These are phyloP conservation scores for Trichoderma asperellum DNA, from an alignment of 2,329 filamentous ascomycete species.

Conservation along the genomic window DNA sequence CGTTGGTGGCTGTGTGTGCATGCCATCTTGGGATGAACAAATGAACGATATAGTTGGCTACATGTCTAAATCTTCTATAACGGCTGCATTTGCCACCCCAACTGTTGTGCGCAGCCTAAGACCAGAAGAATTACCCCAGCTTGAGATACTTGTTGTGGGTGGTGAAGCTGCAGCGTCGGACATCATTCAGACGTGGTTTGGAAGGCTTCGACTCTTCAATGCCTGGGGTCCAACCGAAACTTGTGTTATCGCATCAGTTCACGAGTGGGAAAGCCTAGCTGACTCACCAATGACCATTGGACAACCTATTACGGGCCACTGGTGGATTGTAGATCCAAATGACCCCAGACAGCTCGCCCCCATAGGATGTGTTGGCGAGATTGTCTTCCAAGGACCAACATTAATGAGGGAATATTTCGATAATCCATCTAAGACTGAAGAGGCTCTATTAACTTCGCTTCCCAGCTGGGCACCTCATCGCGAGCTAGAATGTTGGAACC, in stretches of 20 bases:
- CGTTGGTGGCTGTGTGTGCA: conserved; percentile 25
- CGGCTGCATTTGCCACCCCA: not conserved
- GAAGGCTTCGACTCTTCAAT: conserved; percentile 9
- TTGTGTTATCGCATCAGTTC: conserved; percentile 5
- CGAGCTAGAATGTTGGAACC: not conserved
- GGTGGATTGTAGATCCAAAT: conserved; percentile 26
- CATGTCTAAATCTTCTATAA: not conserved
- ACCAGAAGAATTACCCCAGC: not conserved
- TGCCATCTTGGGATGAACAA: conserved; percentile 28
- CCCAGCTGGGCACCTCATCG: conserved; percentile 39
- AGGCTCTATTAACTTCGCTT: not conserved
- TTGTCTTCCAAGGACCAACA: conserved; percentile 14
- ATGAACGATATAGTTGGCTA: conserved; percentile 13
- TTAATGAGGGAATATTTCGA: conserved; percentile 2
- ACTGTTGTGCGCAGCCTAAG: conserved; percentile 12
- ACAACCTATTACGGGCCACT: not conserved
- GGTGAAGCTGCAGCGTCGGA: conserved; percentile 20
- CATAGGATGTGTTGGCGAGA: conserved; percentile 2
- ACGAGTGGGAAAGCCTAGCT: not conserved
- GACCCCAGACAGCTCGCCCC: conserved; percentile 2
- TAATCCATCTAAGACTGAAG: not conserved
- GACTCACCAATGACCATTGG: conserved; percentile 1
- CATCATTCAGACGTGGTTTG: conserved; percentile 6
- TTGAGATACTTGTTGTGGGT: not conserved
- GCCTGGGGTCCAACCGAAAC: conserved; percentile 25